A percentile compares a stretch with the other conserved stretches of the same genome.
Evolutionary conservation across 495 filamentous ascomycete genomes (phyloP).

Genomic region (Amphirosellinia nigrospora): DNA sequence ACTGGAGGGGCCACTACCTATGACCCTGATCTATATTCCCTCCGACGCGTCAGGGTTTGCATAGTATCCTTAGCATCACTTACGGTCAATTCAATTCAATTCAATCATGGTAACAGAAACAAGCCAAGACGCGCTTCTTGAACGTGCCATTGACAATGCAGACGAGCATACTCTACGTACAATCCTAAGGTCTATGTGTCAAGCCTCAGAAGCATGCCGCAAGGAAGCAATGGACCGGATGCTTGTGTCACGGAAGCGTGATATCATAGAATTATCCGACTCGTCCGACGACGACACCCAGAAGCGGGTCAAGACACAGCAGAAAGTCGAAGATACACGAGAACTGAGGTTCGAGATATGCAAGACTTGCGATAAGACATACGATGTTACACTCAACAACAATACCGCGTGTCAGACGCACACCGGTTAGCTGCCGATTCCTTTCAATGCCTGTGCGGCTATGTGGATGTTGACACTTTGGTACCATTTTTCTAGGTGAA

Average conservation of each 20-base stretch:
- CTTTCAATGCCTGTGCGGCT: neutral
- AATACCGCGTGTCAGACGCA: constrained; percentile 17
- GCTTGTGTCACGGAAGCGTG: constrained; percentile 17
- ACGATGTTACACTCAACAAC: constrained; percentile 24
- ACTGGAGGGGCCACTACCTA: neutral
- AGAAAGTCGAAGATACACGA: neutral
- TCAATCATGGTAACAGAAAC: neutral
- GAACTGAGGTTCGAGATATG: constrained; percentile 10
- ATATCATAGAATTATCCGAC: constrained; percentile 18
- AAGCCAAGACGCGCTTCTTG: neutral
- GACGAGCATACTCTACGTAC: constrained; percentile 12
- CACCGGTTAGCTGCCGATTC: neutral
- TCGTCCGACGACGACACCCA: neutral
- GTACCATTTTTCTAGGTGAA: neutral
- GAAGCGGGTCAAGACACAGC: constrained; percentile 8
- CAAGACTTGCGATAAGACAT: constrained; percentile 1
- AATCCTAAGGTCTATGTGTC: constrained; percentile 19
- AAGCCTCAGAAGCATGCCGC: constrained; percentile 18
- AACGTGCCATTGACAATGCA: constrained; percentile 1
- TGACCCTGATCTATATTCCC: neutral
- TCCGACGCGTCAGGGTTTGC: neutral
- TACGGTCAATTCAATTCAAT: too few relatives aligned
- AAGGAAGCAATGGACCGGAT: constrained; percentile 8
- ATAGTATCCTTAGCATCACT: neutral
- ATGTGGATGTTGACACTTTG: neutral